phyloP scores from a whole-genome alignment of 441 rosid genomes.

The Manihot esculenta region DNA sequence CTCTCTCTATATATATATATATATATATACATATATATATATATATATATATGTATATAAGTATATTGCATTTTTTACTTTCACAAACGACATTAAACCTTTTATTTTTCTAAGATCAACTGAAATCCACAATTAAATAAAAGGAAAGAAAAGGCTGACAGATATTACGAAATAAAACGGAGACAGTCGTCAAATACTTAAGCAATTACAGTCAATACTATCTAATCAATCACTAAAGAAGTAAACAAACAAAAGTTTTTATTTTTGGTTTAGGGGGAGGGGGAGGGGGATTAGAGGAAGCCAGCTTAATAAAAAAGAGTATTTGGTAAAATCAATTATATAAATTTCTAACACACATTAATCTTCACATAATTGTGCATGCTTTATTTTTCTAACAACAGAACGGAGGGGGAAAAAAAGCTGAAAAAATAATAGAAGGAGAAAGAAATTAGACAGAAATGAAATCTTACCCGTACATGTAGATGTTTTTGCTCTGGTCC shows the following conservation, averaged over 20 bases:
- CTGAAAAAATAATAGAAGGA: not conserved
- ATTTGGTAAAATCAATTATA: not conserved
- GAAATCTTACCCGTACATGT: conserved; percentile 38
- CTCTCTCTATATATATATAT: too few species aligned
- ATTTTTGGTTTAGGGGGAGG: too few species aligned
- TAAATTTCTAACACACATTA: not conserved
- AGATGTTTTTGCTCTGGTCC: conserved; percentile 22
- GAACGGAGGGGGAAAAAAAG: not conserved
- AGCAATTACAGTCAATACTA: not conserved
- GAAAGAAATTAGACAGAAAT: not conserved
- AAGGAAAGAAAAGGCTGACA: too few species aligned
- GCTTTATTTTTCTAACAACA: not conserved
- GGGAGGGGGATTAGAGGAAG: not conserved
- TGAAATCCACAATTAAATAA: too few species aligned
- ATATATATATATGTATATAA: too few species aligned
- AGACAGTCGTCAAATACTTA: not conserved
- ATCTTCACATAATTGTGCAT: not conserved
- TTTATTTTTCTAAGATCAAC: too few species aligned
- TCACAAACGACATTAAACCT: not conserved
- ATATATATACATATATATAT: too few species aligned
- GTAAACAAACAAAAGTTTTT: not conserved
- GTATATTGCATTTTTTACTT: not conserved
- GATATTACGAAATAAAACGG: not conserved
- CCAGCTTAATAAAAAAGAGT: not conserved
- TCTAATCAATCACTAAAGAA: not conserved